phyloP scores from a whole-genome alignment of 352 stramenopile species.

The Elongisporangium senticosum region DNA sequence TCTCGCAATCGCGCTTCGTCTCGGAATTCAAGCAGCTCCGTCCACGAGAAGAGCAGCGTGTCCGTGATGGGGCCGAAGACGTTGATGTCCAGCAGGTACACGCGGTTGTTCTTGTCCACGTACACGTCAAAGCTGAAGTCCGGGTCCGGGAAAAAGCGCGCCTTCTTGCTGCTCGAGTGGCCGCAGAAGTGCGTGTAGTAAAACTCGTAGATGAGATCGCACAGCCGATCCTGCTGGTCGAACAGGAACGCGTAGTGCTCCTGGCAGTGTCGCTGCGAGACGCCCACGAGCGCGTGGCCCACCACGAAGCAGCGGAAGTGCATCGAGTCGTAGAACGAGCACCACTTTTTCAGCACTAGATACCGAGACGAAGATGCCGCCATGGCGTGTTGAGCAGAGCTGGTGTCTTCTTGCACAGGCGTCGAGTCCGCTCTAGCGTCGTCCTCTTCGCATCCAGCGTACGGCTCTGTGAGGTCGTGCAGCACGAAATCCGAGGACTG shows the following conservation, averaged over 20 bases:
- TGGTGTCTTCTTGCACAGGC: conserved; percentile 6
- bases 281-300: conserved; percentile 65
- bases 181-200: conserved; percentile 49
- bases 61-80: conserved; percentile 91
- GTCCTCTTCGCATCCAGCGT: conserved; percentile 49
- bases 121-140: conserved; percentile 94
- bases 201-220: conserved; percentile 61
- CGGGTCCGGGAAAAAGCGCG: conserved; percentile 46
- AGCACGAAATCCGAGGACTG: conserved; percentile 86
- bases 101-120: conserved; percentile 88
- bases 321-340: conserved; percentile 93
- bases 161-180: conserved; percentile 6
- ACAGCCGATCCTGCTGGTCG: conserved; percentile 65
- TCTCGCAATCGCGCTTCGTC: conserved; percentile 13
- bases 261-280: conserved; percentile 89
- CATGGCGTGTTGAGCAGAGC: background rate
- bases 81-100: conserved; percentile 95
- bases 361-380: conserved; percentile 20
- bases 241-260: conserved; percentile 90
- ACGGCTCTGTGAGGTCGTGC: conserved; percentile 87
- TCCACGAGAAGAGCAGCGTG: conserved; percentile 91
- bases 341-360: conserved; percentile 94
- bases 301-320: conserved; percentile 94
- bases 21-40: conserved; percentile 58
- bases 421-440: conserved; percentile 1